Conservation (phyloP, 1,139 yeast species). For the Chernovozyma aurita region DNA sequence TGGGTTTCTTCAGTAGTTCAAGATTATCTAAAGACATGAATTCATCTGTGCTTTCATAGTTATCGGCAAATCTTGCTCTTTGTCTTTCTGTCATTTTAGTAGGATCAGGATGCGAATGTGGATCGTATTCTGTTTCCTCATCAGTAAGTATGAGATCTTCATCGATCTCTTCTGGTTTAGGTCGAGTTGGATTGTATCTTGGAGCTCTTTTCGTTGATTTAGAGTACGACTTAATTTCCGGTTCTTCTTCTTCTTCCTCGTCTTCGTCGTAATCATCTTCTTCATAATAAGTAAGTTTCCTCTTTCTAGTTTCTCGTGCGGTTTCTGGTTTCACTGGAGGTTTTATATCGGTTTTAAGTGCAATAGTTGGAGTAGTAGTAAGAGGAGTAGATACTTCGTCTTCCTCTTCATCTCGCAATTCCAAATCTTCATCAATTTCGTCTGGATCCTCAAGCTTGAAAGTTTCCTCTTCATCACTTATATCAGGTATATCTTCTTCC, state of each 20-base stretch:
- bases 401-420: slow-evolving; percentile 25
- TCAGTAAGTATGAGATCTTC: slow-evolving; percentile 40
- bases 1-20: slow-evolving; percentile 12
- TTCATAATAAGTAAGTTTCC: slow-evolving; percentile 30
- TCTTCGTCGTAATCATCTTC: slow-evolving; percentile 25
- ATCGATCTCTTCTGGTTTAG: slow-evolving; percentile 25
- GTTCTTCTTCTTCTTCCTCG: slow-evolving; percentile 21
- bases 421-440: slow-evolving; percentile 38
- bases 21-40: slow-evolving; percentile 10
- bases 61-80: slow-evolving; percentile 43
- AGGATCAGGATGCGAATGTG: slow-evolving; percentile 41
- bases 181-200: slow-evolving; percentile 7
- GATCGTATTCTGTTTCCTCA: slow-evolving; percentile 41
- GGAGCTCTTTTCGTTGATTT: slow-evolving; percentile 5
- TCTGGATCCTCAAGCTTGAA: slow-evolving; percentile 37
- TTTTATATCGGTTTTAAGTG: neutral
- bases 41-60: slow-evolving; percentile 14
- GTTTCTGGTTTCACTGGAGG: neutral
- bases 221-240: slow-evolving; percentile 9
- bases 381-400: slow-evolving; percentile 12
- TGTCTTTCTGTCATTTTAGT: slow-evolving; percentile 63
- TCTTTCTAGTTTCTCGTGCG: slow-evolving; percentile 24
- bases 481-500: slow-evolving; percentile 18
- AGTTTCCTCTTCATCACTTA: slow-evolving; percentile 31
- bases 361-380: neutral